Evolutionary conservation across 208 protist species (phyloP), one percentile per base, ranked within the genome.

Genomic region (Leishmania tropica): DNA sequence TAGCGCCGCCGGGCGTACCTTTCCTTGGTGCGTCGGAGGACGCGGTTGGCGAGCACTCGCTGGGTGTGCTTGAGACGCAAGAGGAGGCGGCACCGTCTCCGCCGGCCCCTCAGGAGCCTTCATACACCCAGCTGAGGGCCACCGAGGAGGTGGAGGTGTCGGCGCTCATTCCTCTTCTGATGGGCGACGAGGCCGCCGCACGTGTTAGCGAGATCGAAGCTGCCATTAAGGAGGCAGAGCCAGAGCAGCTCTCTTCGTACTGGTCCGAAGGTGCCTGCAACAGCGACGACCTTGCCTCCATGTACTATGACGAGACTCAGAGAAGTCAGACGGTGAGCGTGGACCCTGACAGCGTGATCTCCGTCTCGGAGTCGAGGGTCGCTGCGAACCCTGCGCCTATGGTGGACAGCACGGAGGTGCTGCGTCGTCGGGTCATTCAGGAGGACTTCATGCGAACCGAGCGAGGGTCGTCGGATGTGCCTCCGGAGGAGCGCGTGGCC

Each of bases 351-450:
- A 48, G 42, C 13, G 48, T n/a, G 24, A 54, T 28, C 19, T 70
- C 45, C 70, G 65, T 24, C 45, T 45, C 42, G 3, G 21, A 15
- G 17, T 24, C 21, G 8, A 28, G 48, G 13, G 5, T n/a, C 17
- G 48, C 58, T 24, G 28, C 73, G 8, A 42, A 15, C 15, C 1
- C 15, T 53, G 51, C 78, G 37, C 37, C 24, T 19, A 54, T 60
- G 48, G 65, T 70, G 17, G 82, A 78, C 13, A 28, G 6, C 19
- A 85, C 82, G 77, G 78, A 54, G 42, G 54, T 76, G 62, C 82
- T 85, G 77, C 82, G 78, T 8, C 82, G 78, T 19, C 82, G 82
- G 24, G 70, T 85, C 62, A 70, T 85, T 47, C 64, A 75, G 11
- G 62, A 75, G 40, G 82, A 85, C 53, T 71, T 80, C 53, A 45